phyloP scores from a whole-genome alignment of 2,329 filamentous ascomycete species.

The Neonectria ditissima region DNA sequence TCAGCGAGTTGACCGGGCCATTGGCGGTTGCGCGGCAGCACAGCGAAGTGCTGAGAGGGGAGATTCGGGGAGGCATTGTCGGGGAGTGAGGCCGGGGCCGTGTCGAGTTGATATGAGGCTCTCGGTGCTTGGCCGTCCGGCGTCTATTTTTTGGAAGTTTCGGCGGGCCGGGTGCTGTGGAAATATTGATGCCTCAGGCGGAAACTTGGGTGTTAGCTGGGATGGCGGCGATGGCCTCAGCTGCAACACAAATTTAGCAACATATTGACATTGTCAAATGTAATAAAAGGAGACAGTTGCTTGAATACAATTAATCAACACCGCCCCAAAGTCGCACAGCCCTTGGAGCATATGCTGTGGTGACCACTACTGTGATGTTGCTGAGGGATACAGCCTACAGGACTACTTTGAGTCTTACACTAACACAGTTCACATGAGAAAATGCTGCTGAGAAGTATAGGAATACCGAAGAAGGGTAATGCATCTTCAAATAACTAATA shows the following conservation, averaged over 20 bases:
- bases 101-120: constrained; percentile 34
- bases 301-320: too few relatives aligned
- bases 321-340: neutral
- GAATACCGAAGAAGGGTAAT: too few relatives aligned
- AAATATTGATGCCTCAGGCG: constrained; percentile 39
- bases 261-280: too few relatives aligned
- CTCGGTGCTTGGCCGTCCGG: constrained; percentile 24
- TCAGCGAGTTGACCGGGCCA: constrained; percentile 51
- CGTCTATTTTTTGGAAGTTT: constrained; percentile 42
- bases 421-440: too few relatives aligned
- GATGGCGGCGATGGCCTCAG: neutral
- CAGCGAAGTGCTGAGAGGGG: constrained; percentile 42
- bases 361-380: neutral
- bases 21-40: constrained; percentile 47
- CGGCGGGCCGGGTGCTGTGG: constrained; percentile 27
- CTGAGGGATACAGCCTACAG: too few relatives aligned
- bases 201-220: neutral
- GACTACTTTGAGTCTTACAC: neutral
- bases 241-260: too few relatives aligned
- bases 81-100: constrained; percentile 38
- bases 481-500: too few relatives aligned
- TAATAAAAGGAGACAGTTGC: too few relatives aligned
- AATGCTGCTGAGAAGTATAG: too few relatives aligned
- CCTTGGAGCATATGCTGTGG: neutral
- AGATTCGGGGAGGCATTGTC: constrained; percentile 52